phyloP scores from a whole-genome alignment of 495 filamentous ascomycete genomes.

The Articulospora tetracladia region DNA sequence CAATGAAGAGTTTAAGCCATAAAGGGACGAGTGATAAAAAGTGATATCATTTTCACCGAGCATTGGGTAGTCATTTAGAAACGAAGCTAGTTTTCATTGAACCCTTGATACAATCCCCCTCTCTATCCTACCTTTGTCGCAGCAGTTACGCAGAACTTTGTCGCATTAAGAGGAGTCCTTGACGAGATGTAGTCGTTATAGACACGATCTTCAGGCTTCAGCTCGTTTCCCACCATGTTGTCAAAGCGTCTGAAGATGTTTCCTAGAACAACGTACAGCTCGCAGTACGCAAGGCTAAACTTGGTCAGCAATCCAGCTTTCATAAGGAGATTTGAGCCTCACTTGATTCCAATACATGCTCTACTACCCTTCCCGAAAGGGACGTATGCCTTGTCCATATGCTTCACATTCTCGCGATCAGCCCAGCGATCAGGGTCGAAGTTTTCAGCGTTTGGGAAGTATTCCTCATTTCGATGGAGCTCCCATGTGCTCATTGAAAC shows the following conservation, averaged over 20 bases:
- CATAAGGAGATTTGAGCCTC: not conserved
- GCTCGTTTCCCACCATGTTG: slow-evolving; percentile 15
- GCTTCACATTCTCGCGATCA: slow-evolving; percentile 2
- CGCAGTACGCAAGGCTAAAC: slow-evolving; percentile 30
- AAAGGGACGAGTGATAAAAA: too few relatives aligned
- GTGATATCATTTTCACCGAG: too few relatives aligned
- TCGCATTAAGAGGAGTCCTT: not conserved
- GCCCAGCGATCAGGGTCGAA: slow-evolving; percentile 41
- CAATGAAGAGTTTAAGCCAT: too few relatives aligned
- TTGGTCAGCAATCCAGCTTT: slow-evolving; percentile 1
- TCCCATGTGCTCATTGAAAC: slow-evolving; percentile 11
- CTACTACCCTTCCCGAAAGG: slow-evolving; percentile 11
- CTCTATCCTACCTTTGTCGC: not conserved
- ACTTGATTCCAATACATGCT: slow-evolving; percentile 13
- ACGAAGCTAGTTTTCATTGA: too few relatives aligned
- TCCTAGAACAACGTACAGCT: slow-evolving; percentile 31
- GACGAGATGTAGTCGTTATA: slow-evolving; percentile 13
- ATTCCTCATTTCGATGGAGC: slow-evolving; percentile 18
- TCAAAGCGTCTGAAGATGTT: slow-evolving; percentile 30
- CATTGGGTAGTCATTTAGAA: too few relatives aligned
- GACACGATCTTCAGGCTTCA: slow-evolving; percentile 7
- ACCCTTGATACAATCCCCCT: too few relatives aligned
- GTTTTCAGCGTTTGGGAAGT: slow-evolving; percentile 35
- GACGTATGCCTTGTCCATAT: slow-evolving; percentile 15
- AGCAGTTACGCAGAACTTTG: slow-evolving; percentile 3